phyloP scores from a whole-genome alignment of 495 filamentous ascomycete genomes.

The Diplogelasinospora grovesii region DNA sequence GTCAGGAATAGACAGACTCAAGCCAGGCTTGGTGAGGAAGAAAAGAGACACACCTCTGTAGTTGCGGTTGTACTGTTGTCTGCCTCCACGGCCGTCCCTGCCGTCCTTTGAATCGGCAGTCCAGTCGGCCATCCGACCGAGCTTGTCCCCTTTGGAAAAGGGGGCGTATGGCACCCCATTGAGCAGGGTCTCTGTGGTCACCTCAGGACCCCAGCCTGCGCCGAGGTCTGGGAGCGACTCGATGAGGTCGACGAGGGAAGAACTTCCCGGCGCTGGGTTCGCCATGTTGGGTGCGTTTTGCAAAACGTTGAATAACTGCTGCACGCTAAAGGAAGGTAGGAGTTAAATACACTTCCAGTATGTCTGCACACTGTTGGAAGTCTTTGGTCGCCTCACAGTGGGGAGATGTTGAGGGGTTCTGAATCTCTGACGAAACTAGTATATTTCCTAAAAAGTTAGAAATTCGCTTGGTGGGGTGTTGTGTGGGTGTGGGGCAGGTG shows the following conservation, averaged over 20 bases:
- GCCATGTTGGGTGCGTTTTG: constrained; percentile 17
- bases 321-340: no score
- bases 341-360: no score
- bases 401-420: constrained; percentile 9
- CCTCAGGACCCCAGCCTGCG: constrained; percentile 82
- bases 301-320: no score
- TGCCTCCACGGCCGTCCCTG: constrained; percentile 64
- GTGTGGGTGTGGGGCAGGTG: constrained; percentile 17
- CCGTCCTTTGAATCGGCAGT: constrained; percentile 85
- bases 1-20: neutral
- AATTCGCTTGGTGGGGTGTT: constrained; percentile 22
- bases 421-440: neutral
- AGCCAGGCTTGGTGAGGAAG: neutral
- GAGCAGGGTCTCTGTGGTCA: constrained; percentile 74
- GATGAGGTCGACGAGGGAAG: constrained; percentile 49
- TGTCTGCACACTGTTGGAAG: no score
- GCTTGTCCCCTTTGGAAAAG: constrained; percentile 96
- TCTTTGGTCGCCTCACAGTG: neutral
- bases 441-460: constrained; percentile 18
- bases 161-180: constrained; percentile 94
- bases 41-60: constrained; percentile 68
- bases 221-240: constrained; percentile 47
- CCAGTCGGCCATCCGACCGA: constrained; percentile 99
- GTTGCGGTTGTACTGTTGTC: constrained; percentile 84
- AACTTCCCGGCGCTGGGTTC: constrained; percentile 16